These are phyloP conservation scores for Metarhizium guizhouense DNA, from an alignment of 2,329 filamentous ascomycete species.

Conservation along the genomic window DNA sequence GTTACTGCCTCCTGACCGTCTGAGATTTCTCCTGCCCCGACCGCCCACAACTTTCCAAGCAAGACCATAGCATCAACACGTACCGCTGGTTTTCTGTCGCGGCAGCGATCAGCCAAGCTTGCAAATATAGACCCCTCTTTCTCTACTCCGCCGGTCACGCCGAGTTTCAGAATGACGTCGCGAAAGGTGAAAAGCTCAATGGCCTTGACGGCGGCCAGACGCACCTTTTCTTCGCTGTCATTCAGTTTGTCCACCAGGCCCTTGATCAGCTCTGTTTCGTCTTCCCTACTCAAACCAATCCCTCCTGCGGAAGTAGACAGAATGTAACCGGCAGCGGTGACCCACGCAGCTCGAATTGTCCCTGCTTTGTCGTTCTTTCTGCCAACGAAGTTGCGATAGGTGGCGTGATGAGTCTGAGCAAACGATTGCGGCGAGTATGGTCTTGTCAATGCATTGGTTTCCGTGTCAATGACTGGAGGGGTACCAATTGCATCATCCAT, in stretches of 20 bases:
- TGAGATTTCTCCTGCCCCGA: slow-evolving; percentile 78
- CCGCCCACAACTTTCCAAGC: slow-evolving; percentile 85
- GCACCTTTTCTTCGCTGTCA: slow-evolving; percentile 85
- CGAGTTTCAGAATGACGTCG: slow-evolving; percentile 75
- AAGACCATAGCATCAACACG: slow-evolving; percentile 81
- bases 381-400: slow-evolving; percentile 78
- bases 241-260: slow-evolving; percentile 72
- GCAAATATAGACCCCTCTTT: slow-evolving; percentile 71
- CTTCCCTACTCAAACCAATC: slow-evolving; percentile 75
- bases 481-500: slow-evolving; percentile 43
- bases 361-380: slow-evolving; percentile 81
- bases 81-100: slow-evolving; percentile 74
- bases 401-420: slow-evolving; percentile 65
- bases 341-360: slow-evolving; percentile 78
- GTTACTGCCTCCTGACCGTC: slow-evolving; percentile 70
- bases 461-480: slow-evolving; percentile 22
- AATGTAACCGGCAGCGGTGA: slow-evolving; percentile 74
- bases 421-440: slow-evolving; percentile 87
- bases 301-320: slow-evolving; percentile 85
- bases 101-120: slow-evolving; percentile 77
- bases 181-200: slow-evolving; percentile 73
- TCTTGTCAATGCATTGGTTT: slow-evolving; percentile 61
- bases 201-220: slow-evolving; percentile 78
- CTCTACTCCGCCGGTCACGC: slow-evolving; percentile 62
- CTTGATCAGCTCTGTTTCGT: slow-evolving; percentile 67